Evolutionary conservation across 192 early-diverging fungal species (phyloP), one percentile per base, ranked within the genome.

Genomic region (Phlyctochytrium bullatum): DNA sequence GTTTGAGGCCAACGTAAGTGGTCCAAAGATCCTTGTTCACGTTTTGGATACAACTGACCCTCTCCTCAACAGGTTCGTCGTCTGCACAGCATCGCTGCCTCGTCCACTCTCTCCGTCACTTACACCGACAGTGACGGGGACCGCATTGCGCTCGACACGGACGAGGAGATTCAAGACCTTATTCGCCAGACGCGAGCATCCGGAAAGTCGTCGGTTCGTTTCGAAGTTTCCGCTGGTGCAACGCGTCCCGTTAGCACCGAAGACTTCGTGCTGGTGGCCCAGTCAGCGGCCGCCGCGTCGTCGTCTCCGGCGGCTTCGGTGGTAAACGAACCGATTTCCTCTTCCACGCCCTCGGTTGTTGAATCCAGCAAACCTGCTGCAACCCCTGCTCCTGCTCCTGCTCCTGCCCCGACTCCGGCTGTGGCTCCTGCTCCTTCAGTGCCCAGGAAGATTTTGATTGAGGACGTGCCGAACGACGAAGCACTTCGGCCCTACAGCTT

Each of bases 91-190:
- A 57, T 75, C 30, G 56, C 71, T 0, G 54, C 53, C 12, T 52
- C 33, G 6, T 3, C 28, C 2, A 20, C n/a, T 6, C 25, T 75
- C 66, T 23, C 40, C 30, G 74, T 73, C 64, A 75, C 25, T 51
- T 75, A 75, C 53, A 28, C 25, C 30, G 74, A 75, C 34, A 27
- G 23, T 28, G 74, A 75, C 50, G 57, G 56, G 6, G 74, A 75
- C 71, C 40, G 16, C 29, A 75, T 75, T 51, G 32, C 59, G 17
- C 31, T 75, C 29, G 70, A 75, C 61, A 70, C 74, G 3, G 74
- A 75, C 57, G 51, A 51, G 36, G 74, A 75, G 57, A 54, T 75
- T 12, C n/a, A 14, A 14, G 67, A 63, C 3, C 40, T 69, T 47
- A 47, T 47, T 47, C 40, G 40, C 20, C 40, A 47, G 40, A 47